A percentile compares a stretch with the other conserved stretches of the same genome.
phyloP scores from a whole-genome alignment of 1,284 basidiomycete species.

The Sphaerobolus stellatus region DNA sequence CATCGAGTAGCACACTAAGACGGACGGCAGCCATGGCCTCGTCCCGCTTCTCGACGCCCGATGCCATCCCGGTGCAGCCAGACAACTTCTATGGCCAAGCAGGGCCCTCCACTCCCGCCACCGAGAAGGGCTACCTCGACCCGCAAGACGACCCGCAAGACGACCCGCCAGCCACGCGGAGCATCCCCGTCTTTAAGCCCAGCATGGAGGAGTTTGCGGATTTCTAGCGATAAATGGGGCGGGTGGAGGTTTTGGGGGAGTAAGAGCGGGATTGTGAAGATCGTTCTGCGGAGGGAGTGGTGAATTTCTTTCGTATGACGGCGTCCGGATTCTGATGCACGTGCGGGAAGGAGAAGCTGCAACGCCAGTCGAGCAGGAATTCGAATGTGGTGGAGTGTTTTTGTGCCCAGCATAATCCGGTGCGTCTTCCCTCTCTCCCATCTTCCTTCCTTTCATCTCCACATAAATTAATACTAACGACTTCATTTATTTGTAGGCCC shows the following conservation, averaged over 20 bases:
- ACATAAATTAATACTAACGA: neutral
- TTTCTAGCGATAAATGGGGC: slow-evolving; percentile 86
- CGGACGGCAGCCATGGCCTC: too few relatives aligned
- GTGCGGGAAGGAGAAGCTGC: slow-evolving; percentile 45
- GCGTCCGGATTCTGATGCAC: neutral
- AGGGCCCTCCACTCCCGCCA: slow-evolving; percentile 56
- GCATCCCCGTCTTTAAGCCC: slow-evolving; percentile 93
- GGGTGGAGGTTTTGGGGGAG: slow-evolving; percentile 85
- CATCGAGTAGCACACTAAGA: too few relatives aligned
- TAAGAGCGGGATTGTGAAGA: slow-evolving; percentile 88
- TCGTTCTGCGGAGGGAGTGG: slow-evolving; percentile 94
- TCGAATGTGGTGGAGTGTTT: slow-evolving; percentile 73
- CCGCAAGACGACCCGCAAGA: slow-evolving; percentile 85
- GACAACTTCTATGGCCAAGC: slow-evolving; percentile 75
- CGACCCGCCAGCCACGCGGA: slow-evolving; percentile 80
- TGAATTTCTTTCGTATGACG: slow-evolving; percentile 36
- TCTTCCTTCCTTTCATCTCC: slow-evolving; percentile 7
- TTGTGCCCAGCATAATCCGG: slow-evolving; percentile 82
- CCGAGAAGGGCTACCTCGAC: slow-evolving; percentile 63
- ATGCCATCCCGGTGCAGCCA: slow-evolving; percentile 53
- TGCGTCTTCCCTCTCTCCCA: slow-evolving; percentile 38
- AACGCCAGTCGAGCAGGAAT: slow-evolving; percentile 91
- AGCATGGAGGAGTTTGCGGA: slow-evolving; percentile 85
- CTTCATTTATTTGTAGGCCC: slow-evolving; percentile 47
- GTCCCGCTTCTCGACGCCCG: neutral